A percentile compares a stretch with the other conserved stretches of the same genome.
Evolutionary conservation across 257 asterid species (phyloP).

Genomic region (Lycium barbarum): DNA sequence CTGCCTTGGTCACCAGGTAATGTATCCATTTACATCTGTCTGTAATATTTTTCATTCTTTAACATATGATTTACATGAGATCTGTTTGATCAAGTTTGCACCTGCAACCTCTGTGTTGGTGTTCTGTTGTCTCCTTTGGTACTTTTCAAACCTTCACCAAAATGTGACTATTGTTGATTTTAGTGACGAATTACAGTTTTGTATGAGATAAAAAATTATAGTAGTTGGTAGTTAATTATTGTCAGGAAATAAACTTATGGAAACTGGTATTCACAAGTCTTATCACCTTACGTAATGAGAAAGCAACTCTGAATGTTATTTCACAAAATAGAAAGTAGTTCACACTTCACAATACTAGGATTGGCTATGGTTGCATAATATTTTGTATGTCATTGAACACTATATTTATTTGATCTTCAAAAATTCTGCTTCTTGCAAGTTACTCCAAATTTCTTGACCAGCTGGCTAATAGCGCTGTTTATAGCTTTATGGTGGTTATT

Average conservation of each 20-base stretch:
- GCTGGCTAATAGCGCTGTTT: background rate
- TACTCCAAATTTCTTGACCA: constrained; percentile 14
- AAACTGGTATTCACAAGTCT: background rate
- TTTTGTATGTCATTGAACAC: background rate
- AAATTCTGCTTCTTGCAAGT: constrained; percentile 4
- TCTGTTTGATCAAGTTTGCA: constrained; percentile 19
- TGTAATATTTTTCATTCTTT: background rate
- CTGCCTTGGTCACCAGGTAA: constrained; percentile 99
- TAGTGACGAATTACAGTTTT: background rate
- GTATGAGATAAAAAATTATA: background rate
- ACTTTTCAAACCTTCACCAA: constrained; percentile 17
- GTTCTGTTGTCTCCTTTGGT: background rate
- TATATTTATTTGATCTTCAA: constrained; percentile 1
- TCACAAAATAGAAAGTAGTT: background rate
- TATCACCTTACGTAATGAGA: background rate
- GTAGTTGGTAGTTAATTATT: background rate
- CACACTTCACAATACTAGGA: constrained; percentile 15
- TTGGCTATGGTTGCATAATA: constrained; percentile 22
- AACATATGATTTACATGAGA: background rate
- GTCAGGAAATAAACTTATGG: constrained; percentile 19
- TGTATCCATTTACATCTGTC: background rate
- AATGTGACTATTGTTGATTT: background rate
- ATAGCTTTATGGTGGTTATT: constrained; percentile 17
- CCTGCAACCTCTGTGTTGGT: constrained; percentile 14
- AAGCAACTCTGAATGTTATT: background rate